phyloP scores from a whole-genome alignment of 768 basidiomycete species.

The Russula griseocarnosa region DNA sequence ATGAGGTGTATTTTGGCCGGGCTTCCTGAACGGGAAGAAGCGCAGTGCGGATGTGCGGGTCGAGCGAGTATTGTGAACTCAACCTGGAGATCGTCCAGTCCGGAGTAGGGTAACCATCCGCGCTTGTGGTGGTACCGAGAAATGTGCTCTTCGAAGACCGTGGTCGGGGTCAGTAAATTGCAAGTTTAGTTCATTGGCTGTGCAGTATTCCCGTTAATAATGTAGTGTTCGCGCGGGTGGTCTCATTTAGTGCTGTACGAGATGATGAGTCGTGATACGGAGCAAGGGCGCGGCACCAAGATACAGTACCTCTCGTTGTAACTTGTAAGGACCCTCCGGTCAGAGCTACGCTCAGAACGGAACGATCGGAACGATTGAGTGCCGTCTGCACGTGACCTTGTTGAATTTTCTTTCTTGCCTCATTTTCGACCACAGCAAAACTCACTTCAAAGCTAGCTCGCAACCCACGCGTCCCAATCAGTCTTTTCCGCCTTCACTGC shows the following conservation, averaged over 20 bases:
- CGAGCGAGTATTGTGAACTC: conserved; percentile 99
- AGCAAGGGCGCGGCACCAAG: no score
- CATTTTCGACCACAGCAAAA: no score
- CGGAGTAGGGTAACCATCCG: conserved; percentile 69
- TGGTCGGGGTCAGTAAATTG: conserved; percentile 6
- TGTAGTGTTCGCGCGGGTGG: conserved; percentile 65
- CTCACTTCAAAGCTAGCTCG: no score
- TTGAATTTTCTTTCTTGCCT: no score
- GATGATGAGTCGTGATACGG: conserved; percentile 75
- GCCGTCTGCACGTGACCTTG: no score
- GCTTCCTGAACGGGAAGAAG: conserved; percentile 53
- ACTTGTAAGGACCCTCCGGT: no score
- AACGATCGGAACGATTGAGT: no score
- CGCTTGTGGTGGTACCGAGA: conserved; percentile 58
- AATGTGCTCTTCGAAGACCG: conserved; percentile 69
- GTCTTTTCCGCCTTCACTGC: no score
- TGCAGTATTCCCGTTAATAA: conserved; percentile 82
- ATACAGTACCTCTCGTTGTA: no score
- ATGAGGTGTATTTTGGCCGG: conserved; percentile 77
- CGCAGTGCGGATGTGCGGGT: conserved; percentile 87
- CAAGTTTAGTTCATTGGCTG: neutral
- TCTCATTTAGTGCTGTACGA: conserved; percentile 59
- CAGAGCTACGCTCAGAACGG: no score
- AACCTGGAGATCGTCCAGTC: conserved; percentile 76
- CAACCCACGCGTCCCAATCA: no score